Evolutionary conservation across 2,329 filamentous ascomycete species (phyloP), one percentile per base, ranked within the genome.

Genomic region (Aspergillus brunneoviolaceus): DNA sequence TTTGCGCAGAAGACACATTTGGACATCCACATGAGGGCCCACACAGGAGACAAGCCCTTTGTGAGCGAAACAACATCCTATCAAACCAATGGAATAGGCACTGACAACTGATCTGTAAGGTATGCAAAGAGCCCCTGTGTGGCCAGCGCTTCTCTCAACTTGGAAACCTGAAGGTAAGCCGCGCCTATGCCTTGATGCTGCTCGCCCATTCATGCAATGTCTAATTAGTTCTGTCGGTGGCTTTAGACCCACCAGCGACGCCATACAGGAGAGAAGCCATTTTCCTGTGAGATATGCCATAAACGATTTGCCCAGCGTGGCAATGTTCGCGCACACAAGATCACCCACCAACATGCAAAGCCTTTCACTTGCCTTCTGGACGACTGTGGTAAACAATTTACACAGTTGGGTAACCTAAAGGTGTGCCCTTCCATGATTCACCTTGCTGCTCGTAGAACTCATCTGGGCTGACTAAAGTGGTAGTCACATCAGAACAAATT

Each of bases 401-500:
- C 91, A 0, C 91, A 96, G 67, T 84, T 94, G 1, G 94, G 94
- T 9, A 97, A 97, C 71, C 84, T 97, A 67, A 98, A 98, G 85
- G 90, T 91, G 42, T 60, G 60, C n/a, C 33, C 27, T 25, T 31
- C 4, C 49, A 59, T 23, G 2, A n/a, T 21, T 60, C 19, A 45
- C 12, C 14, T 31, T 49, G 48, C 33, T 27, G 47, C 29, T 42
- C 14, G 33, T 42, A 45, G 51, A 27, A 5, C 51, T 27, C 14
- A 23, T 25, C 23, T 16, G n/a, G 48, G 33, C 65, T 63, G 55
- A 63, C 54, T 42, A 23, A 23, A 31, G 58, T 52, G 64, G 59
- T 60, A 92, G 89, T 91, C 89, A 2, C 94, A 98, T 71, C 92
- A 96, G 77, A 97, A 97, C 79, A 94, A 93, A 71, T 97, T 96